phyloP scores from a whole-genome alignment of 2,329 filamentous ascomycete genomes.

The Venturia oleaginea region DNA sequence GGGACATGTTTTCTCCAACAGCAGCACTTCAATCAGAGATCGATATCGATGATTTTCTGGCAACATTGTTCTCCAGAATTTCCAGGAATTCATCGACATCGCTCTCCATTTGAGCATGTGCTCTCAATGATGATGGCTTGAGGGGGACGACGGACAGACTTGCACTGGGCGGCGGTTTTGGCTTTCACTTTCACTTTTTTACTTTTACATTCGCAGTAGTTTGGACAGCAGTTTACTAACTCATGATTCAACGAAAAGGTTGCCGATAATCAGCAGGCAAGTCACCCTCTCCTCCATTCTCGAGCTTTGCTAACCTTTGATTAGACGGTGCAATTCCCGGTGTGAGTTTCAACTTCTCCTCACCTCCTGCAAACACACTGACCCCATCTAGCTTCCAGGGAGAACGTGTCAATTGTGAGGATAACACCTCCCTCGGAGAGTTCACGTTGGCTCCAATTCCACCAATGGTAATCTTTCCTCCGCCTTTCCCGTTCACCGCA shows the following conservation, averaged over 20 bases:
- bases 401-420: conserved; percentile 95
- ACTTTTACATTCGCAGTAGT: no score
- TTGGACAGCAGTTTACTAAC: neutral
- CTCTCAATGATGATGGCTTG: neutral
- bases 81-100: neutral
- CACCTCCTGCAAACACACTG: neutral
- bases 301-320: conserved; percentile 34
- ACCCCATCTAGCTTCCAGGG: conserved; percentile 63
- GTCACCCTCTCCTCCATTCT: neutral
- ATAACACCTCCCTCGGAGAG: conserved; percentile 96
- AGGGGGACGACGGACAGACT: no score
- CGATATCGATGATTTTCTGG: neutral
- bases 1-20: neutral
- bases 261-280: neutral
- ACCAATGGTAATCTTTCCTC: conserved; percentile 51
- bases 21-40: neutral
- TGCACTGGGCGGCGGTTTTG: no score
- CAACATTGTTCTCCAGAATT: neutral
- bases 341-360: neutral
- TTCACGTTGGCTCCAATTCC: conserved; percentile 88
- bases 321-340: conserved; percentile 41
- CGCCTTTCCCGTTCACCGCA: neutral
- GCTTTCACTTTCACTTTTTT: no score
- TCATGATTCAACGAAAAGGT: neutral
- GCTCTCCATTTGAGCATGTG: neutral